A percentile compares a stretch with the other conserved stretches of the same genome.
Evolutionary conservation across 495 filamentous ascomycete species (phyloP).

Genomic region (Hypomontagnella monticulosa): DNA sequence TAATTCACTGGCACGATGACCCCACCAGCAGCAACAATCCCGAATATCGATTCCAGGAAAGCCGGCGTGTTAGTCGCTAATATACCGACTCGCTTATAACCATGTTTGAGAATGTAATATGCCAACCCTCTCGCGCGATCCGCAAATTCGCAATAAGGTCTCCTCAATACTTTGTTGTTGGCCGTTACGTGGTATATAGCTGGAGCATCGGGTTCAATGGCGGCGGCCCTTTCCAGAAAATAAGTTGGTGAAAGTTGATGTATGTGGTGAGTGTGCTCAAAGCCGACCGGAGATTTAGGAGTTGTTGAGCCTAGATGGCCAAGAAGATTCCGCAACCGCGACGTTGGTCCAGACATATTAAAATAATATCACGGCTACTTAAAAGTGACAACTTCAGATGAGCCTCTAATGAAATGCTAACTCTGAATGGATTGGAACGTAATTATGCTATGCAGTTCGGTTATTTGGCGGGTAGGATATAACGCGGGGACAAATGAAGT

Average conservation of each 20-base stretch:
- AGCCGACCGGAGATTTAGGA: conserved; percentile 46
- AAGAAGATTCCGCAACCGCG: conserved; percentile 64
- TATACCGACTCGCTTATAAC: conserved; percentile 77
- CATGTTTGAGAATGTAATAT: conserved; percentile 81
- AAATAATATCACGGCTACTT: not conserved
- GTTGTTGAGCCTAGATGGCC: conserved; percentile 65
- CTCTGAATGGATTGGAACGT: not conserved
- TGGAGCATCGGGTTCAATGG: conserved; percentile 86
- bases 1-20: conserved; percentile 91
- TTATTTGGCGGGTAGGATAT: no score
- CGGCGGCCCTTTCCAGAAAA: conserved; percentile 87
- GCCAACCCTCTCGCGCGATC: conserved; percentile 86
- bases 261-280: conserved; percentile 68
- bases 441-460: no score
- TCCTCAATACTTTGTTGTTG: conserved; percentile 73
- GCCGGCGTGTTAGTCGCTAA: conserved; percentile 92
- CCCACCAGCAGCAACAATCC: conserved; percentile 83
- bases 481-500: no score
- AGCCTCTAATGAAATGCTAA: not conserved
- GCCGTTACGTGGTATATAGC: conserved; percentile 90
- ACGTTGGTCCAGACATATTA: conserved; percentile 58
- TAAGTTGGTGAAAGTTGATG: conserved; percentile 88
- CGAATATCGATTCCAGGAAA: conserved; percentile 90
- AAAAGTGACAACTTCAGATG: not conserved
- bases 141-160: conserved; percentile 82